These are phyloP conservation scores for Diaporthe ampelina DNA, from an alignment of 2,329 filamentous ascomycete genomes.

Conservation along the genomic window DNA sequence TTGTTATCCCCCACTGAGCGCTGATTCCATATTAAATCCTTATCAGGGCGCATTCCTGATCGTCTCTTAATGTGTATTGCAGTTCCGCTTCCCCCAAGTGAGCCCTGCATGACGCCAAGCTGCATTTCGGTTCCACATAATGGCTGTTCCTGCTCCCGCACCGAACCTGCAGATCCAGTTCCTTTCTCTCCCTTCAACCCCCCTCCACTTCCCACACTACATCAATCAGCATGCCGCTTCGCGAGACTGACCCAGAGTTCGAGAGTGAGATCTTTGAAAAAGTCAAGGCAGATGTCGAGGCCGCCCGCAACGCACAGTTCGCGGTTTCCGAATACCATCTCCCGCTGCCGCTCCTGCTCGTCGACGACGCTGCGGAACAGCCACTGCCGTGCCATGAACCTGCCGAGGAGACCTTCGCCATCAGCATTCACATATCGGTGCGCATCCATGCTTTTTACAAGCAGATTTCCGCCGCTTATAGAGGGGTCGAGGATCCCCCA, in stretches of 20 bases:
- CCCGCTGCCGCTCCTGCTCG: conserved; percentile 1
- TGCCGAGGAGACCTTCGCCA: not conserved
- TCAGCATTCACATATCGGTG: not conserved
- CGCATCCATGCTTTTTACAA: not conserved
- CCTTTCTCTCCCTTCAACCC: too few relatives aligned
- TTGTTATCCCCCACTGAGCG: too few relatives aligned
- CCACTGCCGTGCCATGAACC: conserved; percentile 6
- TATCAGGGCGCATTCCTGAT: too few relatives aligned
- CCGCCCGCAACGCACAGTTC: not conserved
- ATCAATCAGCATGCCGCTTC: conserved; percentile 7
- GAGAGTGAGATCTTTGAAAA: conserved; percentile 5
- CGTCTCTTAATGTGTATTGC: too few relatives aligned
- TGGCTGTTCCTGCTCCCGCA: too few relatives aligned
- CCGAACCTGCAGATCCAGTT: too few relatives aligned
- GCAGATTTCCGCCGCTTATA: conserved; percentile 4
- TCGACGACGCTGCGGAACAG: not conserved
- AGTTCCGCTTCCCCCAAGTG: too few relatives aligned
- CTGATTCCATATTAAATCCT: too few relatives aligned
- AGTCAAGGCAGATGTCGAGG: not conserved
- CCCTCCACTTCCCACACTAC: too few relatives aligned
- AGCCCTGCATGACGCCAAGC: too few relatives aligned
- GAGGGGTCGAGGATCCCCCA: not conserved
- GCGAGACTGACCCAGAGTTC: conserved; percentile 8
- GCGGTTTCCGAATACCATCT: not conserved
- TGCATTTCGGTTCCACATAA: too few relatives aligned